Evolutionary conservation across 257 asterid species (phyloP).

Genomic region (Fraxinus americana): DNA sequence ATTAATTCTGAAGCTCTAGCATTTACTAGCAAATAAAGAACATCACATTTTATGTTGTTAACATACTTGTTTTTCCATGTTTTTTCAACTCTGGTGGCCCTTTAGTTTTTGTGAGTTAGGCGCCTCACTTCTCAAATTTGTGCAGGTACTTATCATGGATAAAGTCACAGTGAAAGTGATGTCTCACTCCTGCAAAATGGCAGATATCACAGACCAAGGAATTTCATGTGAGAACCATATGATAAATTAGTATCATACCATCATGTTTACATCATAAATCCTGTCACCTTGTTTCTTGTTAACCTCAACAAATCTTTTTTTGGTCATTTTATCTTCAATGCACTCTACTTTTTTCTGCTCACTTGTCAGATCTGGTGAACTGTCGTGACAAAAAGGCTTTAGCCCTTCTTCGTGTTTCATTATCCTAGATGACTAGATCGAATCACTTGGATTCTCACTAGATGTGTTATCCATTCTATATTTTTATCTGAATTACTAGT

Average conservation of each 20-base stretch:
- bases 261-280: slow-evolving; percentile 10
- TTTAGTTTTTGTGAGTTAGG: background rate
- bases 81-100: background rate
- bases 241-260: background rate
- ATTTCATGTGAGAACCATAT: slow-evolving; percentile 73
- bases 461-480: background rate
- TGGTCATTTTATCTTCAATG: background rate
- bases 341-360: background rate
- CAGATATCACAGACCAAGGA: slow-evolving; percentile 95
- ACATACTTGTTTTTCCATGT: background rate
- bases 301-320: slow-evolving; percentile 1
- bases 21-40: background rate
- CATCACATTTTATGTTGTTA: background rate
- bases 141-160: slow-evolving; percentile 98
- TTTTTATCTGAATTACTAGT: slow-evolving; percentile 6
- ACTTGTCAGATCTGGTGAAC: background rate
- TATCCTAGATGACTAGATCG: slow-evolving; percentile 7
- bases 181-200: slow-evolving; percentile 97
- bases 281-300: slow-evolving; percentile 14
- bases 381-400: background rate
- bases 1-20: slow-evolving; percentile 7
- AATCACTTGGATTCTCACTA: background rate
- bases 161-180: slow-evolving; percentile 92
- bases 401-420: background rate
- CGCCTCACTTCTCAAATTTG: slow-evolving; percentile 7